A percentile compares a stretch with the other conserved stretches of the same genome.
phyloP scores from a whole-genome alignment of 768 basidiomycete genomes.

The Boletus insuetus region DNA sequence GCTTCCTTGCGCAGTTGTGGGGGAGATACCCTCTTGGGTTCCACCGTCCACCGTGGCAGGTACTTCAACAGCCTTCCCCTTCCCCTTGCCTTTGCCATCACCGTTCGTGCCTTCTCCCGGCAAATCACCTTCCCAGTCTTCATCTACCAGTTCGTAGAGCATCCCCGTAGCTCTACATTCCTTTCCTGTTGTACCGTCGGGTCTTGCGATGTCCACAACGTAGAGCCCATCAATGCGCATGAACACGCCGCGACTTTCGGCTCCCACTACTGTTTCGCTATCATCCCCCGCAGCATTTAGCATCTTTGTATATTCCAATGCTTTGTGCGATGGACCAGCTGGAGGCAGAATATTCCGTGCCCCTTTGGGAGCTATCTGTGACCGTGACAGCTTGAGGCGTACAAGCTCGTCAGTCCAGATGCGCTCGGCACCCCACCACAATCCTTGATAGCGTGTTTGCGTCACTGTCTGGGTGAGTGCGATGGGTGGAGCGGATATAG shows the following conservation, averaged over 20 bases:
- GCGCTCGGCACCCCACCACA: constrained; percentile 90
- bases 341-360: constrained; percentile 57
- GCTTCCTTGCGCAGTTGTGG: constrained; percentile 12
- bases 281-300: constrained; percentile 3
- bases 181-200: constrained; percentile 41
- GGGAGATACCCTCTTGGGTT: neutral
- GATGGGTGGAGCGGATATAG: constrained; percentile 18
- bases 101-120: constrained; percentile 28
- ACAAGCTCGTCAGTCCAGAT: constrained; percentile 88
- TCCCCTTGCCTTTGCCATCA: constrained; percentile 31
- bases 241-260: constrained; percentile 57
- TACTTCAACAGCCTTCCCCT: constrained; percentile 32
- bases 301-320: constrained; percentile 28
- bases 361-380: constrained; percentile 65
- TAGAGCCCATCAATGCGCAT: constrained; percentile 67
- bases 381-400: constrained; percentile 67
- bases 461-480: constrained; percentile 32
- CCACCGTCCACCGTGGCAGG: constrained; percentile 9
- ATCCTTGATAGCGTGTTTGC: constrained; percentile 68
- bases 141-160: constrained; percentile 76
- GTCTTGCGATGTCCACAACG: constrained; percentile 50
- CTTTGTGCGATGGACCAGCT: constrained; percentile 47
- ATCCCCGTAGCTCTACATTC: constrained; percentile 71
- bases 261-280: constrained; percentile 18
- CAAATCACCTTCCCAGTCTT: constrained; percentile 52